Base-by-base conservation (phyloP, 1,284 basidiomycete genomes). In the Leccinum fallax region DNA sequence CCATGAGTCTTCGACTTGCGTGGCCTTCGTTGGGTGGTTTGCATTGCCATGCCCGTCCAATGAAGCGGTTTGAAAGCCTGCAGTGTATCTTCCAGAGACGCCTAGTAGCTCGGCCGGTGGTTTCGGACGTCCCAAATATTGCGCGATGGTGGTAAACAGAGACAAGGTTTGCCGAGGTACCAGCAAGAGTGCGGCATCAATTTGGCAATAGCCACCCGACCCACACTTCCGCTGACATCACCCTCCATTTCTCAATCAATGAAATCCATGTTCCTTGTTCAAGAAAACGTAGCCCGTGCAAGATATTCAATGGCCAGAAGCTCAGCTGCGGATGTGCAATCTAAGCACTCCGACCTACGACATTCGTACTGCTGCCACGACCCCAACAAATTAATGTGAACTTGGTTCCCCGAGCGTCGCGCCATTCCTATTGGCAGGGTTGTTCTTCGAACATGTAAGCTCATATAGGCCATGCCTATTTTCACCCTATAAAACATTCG, bases 401-500 rank as follows among this genome's bases (percentile, higher is more conserved):
- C 32, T 9, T 13, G 34, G 34, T 6, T 36, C 4, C 34, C 34
- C 34, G 34, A 36, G 34, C 34, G 34, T 36, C 34, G 13, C 34
- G 36, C 40, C 4, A 19, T 19, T 43, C 40, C 40, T 10, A 9
- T 43, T 5, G 5, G 40, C 3, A 43, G 40, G 40, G 40, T 43
- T 9, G 40, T 43, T 43, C n/a, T 10, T 43, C n/a, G 40, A 43
- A 43, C 40, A 56, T 28, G 32, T 53, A 15, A 68, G 51, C 67
- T 24, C 55, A 16, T 9, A 36, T 36, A 28, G 24, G 16, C 11
- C 40, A 16, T 9, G 3, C n/a, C 48, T 21, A 6, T 5, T 19
- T 21, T n/a, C 21, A 24, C 8, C 2, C 24, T 13, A n/a, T 70
- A 69, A 63, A 71, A 55, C 36, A 32, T 11, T 28, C 32, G 2